Evolutionary conservation across 2,329 filamentous ascomycete genomes (phyloP).

Genomic region (Fusarium sp.): DNA sequence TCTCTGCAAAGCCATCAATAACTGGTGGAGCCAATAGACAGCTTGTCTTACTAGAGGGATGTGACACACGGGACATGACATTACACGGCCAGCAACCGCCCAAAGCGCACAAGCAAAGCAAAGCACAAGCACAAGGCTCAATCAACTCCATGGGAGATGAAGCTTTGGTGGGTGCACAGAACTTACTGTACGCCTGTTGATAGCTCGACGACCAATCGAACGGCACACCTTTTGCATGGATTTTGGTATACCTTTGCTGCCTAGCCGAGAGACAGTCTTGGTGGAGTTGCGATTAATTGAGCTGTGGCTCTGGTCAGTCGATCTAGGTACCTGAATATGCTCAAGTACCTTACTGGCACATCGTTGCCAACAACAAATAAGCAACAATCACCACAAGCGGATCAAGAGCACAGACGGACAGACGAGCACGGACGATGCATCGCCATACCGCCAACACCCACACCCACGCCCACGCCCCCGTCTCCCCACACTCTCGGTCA

Average conservation of each 20-base stretch:
- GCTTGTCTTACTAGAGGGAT: constrained; percentile 5
- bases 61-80: constrained; percentile 4
- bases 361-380: background rate
- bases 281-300: constrained; percentile 11
- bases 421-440: constrained; percentile 7
- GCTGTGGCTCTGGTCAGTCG: constrained; percentile 10
- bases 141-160: constrained; percentile 9
- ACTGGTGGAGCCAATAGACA: constrained; percentile 8
- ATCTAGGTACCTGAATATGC: constrained; percentile 10
- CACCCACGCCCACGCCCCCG: constrained; percentile 5
- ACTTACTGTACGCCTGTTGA: background rate
- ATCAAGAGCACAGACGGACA: constrained; percentile 25
- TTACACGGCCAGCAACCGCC: background rate
- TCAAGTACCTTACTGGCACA: background rate
- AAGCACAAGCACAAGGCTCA: constrained; percentile 31
- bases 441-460: constrained; percentile 10
- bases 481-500: constrained; percentile 31
- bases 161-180: constrained; percentile 1
- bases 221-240: constrained; percentile 1
- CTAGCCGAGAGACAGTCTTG: constrained; percentile 14
- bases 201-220: constrained; percentile 11
- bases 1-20: constrained; percentile 21
- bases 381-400: constrained; percentile 1
- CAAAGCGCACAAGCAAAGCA: constrained; percentile 19
- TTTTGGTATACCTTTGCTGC: constrained; percentile 31